Base-by-base conservation (phyloP, 2,329 filamentous ascomycete genomes). In the Neopestalotiopsis clavispora region DNA sequence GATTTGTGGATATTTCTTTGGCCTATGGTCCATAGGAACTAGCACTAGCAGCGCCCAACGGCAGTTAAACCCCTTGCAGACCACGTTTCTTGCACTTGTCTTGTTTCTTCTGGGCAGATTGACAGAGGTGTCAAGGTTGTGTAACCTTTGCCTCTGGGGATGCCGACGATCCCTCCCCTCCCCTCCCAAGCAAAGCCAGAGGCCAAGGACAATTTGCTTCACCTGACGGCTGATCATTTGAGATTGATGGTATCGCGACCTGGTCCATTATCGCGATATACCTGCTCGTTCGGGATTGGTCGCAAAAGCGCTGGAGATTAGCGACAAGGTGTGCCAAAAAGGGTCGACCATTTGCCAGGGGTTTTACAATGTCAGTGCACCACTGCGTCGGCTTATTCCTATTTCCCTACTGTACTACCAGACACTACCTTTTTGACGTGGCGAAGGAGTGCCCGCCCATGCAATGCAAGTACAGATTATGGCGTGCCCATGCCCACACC, bases 1-100 rank as follows among this genome's bases (percentile, higher is more conserved):
- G 9, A 20, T 52, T 52, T 52, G 45, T 52, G 45, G 20, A n/a
- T 17, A 52, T 9, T 28, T 28, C 1, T 28, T 1, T 28, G 23
- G 23, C 23, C 23, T 28, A 28, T 23, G 17, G 45, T n/a, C 45
- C n/a, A 52, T n/a, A 7, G 45, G 45, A n/a, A 52, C n/a, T 52
- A 52, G 45, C 45, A 52, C 17, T 52, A 52, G 45, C 45, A 52
- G 45, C 45, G 45, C 45, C 45, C n/a, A 52, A 52, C 45, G 45
- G 45, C 45, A 52, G 45, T 52, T 52, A 52, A n/a, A n/a, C 45
- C 45, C 45, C 45, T 52, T 52, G 45, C 45, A 52, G 45, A 52
- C 17, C 45, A 52, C 45, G 45, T 52, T 52, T 52, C n/a, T 52
- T 9, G 45, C n/a, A n/a, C 45, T 23, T 52, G 9, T 38, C 10